Evolutionary conservation across 1,284 basidiomycete genomes (phyloP).

Genomic region (Rhizoctonia solani): DNA sequence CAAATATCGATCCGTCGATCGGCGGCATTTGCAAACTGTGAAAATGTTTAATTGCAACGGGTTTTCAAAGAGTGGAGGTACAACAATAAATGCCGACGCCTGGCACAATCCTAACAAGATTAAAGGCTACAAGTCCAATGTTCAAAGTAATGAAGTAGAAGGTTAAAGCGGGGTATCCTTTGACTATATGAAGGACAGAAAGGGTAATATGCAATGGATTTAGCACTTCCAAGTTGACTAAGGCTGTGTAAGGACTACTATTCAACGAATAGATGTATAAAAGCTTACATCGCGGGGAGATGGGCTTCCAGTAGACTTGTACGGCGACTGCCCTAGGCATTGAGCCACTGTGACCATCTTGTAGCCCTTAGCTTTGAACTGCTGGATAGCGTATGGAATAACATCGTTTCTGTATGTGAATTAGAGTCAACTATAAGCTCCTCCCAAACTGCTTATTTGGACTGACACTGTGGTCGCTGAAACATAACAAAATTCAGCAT

Average conservation of each 20-base stretch:
- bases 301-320: conserved; percentile 22
- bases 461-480: conserved; percentile 19
- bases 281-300: conserved; percentile 25
- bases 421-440: background rate
- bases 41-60: too few relatives aligned
- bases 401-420: conserved; percentile 17
- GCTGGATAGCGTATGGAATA: conserved; percentile 31
- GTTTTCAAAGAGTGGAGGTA: too few relatives aligned
- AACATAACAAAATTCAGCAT: too few relatives aligned
- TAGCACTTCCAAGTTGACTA: conserved; percentile 37
- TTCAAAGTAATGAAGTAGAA: conserved; percentile 4
- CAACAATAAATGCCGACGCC: too few relatives aligned
- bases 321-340: conserved; percentile 36
- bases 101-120: too few relatives aligned
- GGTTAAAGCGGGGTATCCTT: conserved; percentile 19
- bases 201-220: background rate
- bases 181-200: background rate
- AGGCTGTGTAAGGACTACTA: background rate
- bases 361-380: conserved; percentile 35
- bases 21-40: too few relatives aligned
- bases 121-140: background rate
- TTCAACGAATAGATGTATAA: background rate
- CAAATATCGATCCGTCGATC: background rate
- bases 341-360: conserved; percentile 38
- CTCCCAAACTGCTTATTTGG: background rate